phyloP scores from a whole-genome alignment of 2,329 filamentous ascomycete species.

The Rasamsonia emersonii region DNA sequence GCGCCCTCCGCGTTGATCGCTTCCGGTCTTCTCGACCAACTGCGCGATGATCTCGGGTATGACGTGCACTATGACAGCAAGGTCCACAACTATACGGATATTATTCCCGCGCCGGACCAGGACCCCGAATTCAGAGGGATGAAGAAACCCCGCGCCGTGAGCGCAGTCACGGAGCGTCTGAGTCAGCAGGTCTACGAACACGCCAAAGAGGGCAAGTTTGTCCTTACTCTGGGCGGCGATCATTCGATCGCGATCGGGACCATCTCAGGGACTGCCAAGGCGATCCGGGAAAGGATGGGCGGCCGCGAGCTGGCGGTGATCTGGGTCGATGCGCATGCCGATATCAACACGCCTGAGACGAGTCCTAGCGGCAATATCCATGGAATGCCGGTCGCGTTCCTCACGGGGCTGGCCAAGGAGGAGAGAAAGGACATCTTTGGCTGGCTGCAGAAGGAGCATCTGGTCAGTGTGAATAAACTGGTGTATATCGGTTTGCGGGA shows the following conservation, averaged over 20 bases:
- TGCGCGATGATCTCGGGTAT: constrained; percentile 80
- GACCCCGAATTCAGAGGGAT: constrained; percentile 83
- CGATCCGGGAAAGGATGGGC: constrained; percentile 70
- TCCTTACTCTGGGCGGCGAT: constrained; percentile 89
- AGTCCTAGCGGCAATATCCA: constrained; percentile 90
- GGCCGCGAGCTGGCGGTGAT: constrained; percentile 81
- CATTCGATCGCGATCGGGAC: constrained; percentile 95
- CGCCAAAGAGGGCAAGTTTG: constrained; percentile 72
- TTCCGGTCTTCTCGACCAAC: constrained; percentile 73
- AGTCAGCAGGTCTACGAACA: constrained; percentile 81
- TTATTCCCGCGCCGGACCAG: constrained; percentile 48
- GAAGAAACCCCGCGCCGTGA: constrained; percentile 86
- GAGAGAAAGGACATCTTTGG: constrained; percentile 74
- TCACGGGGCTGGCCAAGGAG: constrained; percentile 75
- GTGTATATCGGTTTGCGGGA: constrained; percentile 96
- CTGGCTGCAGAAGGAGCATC: constrained; percentile 61
- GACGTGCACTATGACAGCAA: constrained; percentile 72
- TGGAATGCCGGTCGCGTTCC: constrained; percentile 92
- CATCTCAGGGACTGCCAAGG: constrained; percentile 77
- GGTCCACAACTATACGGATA: constrained; percentile 73
- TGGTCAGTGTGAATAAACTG: constrained; percentile 66
- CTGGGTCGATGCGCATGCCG: constrained; percentile 96
- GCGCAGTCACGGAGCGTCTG: constrained; percentile 72
- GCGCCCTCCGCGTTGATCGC: constrained; percentile 84
- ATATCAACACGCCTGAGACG: constrained; percentile 93